Percentiles rank a stretch among this genome's conserved stretches.
These are phyloP conservation scores for Vigna radiata DNA, from an alignment of 306 rosid species.

Conservation along the genomic window DNA sequence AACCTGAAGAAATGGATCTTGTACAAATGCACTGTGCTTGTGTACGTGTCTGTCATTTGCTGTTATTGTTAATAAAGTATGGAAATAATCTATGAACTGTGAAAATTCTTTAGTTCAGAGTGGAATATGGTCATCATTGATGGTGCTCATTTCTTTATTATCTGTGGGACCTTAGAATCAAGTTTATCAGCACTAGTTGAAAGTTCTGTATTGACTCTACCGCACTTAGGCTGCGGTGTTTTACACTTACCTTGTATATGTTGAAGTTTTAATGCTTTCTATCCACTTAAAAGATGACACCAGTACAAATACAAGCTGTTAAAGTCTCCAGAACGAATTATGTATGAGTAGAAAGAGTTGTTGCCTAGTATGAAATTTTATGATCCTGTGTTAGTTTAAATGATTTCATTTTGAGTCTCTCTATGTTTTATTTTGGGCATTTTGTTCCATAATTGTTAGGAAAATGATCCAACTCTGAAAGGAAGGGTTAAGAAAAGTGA, in stretches of 20 bases:
- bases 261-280: too few relatives aligned
- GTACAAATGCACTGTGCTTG: neutral
- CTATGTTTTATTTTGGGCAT: slow-evolving; percentile 13
- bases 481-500: slow-evolving; percentile 95
- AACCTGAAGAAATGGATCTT: neutral
- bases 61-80: neutral
- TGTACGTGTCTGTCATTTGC: neutral
- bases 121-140: neutral
- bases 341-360: neutral
- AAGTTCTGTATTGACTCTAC: too few relatives aligned
- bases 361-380: slow-evolving; percentile 14
- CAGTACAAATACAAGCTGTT: neutral
- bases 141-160: neutral
- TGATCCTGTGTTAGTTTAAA: neutral
- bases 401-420: slow-evolving; percentile 10
- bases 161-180: neutral
- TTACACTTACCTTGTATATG: neutral
- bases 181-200: neutral
- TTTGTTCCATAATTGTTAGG: slow-evolving; percentile 55
- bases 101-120: neutral
- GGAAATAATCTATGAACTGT: neutral
- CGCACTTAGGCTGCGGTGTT: too few relatives aligned
- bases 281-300: too few relatives aligned
- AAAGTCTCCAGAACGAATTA: neutral
- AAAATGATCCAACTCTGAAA: slow-evolving; percentile 95